Percentiles rank a stretch among this genome's conserved stretches.
These are phyloP conservation scores for Zygotorulaspora sp. DNA, from an alignment of 805 yeast species.

Conservation along the genomic window DNA sequence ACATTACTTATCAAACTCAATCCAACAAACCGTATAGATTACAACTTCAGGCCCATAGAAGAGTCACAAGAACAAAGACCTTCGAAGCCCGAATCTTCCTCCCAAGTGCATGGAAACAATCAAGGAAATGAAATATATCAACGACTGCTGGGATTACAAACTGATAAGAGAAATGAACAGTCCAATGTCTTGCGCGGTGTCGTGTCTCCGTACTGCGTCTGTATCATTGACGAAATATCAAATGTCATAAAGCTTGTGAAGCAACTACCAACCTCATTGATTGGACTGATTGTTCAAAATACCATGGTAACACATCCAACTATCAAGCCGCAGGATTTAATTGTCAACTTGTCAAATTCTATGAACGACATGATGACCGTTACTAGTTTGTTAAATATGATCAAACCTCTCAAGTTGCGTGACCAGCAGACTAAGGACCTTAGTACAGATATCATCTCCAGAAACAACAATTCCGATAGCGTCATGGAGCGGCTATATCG, in stretches of 20 bases:
- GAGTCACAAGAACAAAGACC: background rate
- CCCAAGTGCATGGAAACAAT: slow-evolving; percentile 3
- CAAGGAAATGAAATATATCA: slow-evolving; percentile 27
- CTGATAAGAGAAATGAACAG: slow-evolving; percentile 12
- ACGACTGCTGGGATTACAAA: slow-evolving; percentile 27
- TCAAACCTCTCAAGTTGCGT: slow-evolving; percentile 31
- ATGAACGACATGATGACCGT: slow-evolving; percentile 34
- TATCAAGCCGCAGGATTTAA: slow-evolving; percentile 26
- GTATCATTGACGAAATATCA: slow-evolving; percentile 26
- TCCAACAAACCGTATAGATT: slow-evolving; percentile 32
- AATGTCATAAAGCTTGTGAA: slow-evolving; percentile 30
- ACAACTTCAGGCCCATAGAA: slow-evolving; percentile 18
- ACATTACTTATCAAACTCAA: slow-evolving; percentile 27
- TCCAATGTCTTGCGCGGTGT: slow-evolving; percentile 23
- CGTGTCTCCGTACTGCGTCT: slow-evolving; percentile 30
- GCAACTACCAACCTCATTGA: slow-evolving; percentile 31
- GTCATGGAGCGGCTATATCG: slow-evolving; percentile 7
- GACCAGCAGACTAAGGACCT: slow-evolving; percentile 13
- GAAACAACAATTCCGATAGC: background rate
- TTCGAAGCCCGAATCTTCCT: background rate
- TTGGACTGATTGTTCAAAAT: slow-evolving; percentile 23
- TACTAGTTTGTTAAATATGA: slow-evolving; percentile 28
- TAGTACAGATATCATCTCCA: background rate
- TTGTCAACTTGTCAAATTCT: slow-evolving; percentile 30
- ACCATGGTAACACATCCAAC: slow-evolving; percentile 10